Evolutionary conservation across 164 flowering plant species (phyloP).

Genomic region (Chloranthus sessilifolius): DNA sequence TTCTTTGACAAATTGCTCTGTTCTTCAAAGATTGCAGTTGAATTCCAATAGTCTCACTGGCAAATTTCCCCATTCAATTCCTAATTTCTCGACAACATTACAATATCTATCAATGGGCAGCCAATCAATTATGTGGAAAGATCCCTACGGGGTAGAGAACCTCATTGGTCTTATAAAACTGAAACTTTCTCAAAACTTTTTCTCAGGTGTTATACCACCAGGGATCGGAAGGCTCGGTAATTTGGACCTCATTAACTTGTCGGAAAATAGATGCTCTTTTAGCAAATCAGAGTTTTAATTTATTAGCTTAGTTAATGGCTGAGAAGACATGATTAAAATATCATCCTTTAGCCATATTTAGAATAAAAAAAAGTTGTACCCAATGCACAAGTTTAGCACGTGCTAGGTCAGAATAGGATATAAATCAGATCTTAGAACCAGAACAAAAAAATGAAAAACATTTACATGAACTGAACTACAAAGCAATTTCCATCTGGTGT

Average conservation of each 20-base stretch:
- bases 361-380: too few relatives aligned
- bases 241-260: slow-evolving; percentile 3
- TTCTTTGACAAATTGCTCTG: slow-evolving; percentile 20
- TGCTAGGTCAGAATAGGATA: too few relatives aligned
- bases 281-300: too few relatives aligned
- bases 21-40: slow-evolving; percentile 4
- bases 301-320: too few relatives aligned
- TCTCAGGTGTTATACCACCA: slow-evolving; percentile 22
- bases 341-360: too few relatives aligned
- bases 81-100: slow-evolving; percentile 19
- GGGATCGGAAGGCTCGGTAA: slow-evolving; percentile 10
- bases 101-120: not conserved
- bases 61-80: slow-evolving; percentile 11
- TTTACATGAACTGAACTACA: too few relatives aligned
- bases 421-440: too few relatives aligned
- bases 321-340: too few relatives aligned
- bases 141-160: slow-evolving; percentile 17
- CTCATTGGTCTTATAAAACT: slow-evolving; percentile 9
- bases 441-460: too few relatives aligned
- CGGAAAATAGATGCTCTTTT: too few relatives aligned
- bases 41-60: slow-evolving; percentile 19
- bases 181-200: slow-evolving; percentile 4
- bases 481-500: too few relatives aligned
- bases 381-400: too few relatives aligned
- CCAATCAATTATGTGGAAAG: slow-evolving; percentile 13